Evolutionary conservation across 768 basidiomycete genomes (phyloP).

Genomic region (Xerocomellus chrysenteron): DNA sequence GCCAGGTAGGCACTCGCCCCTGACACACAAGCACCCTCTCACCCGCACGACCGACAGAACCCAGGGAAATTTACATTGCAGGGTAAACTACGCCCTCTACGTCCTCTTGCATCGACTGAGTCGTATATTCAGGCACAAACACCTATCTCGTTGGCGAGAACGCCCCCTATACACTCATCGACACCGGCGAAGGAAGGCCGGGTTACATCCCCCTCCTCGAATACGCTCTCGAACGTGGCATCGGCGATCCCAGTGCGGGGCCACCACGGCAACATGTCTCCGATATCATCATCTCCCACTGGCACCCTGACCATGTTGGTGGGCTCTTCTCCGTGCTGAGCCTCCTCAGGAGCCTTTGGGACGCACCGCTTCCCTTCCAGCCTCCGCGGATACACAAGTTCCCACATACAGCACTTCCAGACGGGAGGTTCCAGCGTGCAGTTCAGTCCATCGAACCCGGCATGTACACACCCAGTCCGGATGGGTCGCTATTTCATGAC

Average conservation of each 20-base stretch:
- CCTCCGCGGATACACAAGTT: conserved; percentile 79
- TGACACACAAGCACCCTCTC: neutral
- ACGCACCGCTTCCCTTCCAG: conserved; percentile 45
- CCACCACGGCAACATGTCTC: conserved; percentile 50
- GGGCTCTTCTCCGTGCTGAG: conserved; percentile 71
- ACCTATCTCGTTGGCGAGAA: conserved; percentile 77
- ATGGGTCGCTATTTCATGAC: conserved; percentile 53
- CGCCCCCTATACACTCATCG: conserved; percentile 76
- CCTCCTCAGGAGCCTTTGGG: conserved; percentile 66
- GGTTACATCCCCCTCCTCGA: conserved; percentile 69
- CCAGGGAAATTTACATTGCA: conserved; percentile 88
- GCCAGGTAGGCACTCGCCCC: conserved; percentile 53
- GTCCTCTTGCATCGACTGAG: neutral
- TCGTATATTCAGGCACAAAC: conserved; percentile 68
- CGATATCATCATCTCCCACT: conserved; percentile 90
- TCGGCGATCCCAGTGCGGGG: neutral
- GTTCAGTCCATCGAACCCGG: conserved; percentile 40
- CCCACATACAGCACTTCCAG: conserved; percentile 38
- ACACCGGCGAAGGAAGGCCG: conserved; percentile 75
- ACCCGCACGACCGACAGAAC: conserved; percentile 49
- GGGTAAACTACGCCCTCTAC: conserved; percentile 41
- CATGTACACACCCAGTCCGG: conserved; percentile 44
- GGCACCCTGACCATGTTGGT: conserved; percentile 83
- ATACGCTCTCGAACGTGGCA: conserved; percentile 53
- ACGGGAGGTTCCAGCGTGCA: conserved; percentile 37